These are phyloP conservation scores for Leptomonas pyrrhocoris DNA, from an alignment of 208 protist species.

Conservation along the genomic window DNA sequence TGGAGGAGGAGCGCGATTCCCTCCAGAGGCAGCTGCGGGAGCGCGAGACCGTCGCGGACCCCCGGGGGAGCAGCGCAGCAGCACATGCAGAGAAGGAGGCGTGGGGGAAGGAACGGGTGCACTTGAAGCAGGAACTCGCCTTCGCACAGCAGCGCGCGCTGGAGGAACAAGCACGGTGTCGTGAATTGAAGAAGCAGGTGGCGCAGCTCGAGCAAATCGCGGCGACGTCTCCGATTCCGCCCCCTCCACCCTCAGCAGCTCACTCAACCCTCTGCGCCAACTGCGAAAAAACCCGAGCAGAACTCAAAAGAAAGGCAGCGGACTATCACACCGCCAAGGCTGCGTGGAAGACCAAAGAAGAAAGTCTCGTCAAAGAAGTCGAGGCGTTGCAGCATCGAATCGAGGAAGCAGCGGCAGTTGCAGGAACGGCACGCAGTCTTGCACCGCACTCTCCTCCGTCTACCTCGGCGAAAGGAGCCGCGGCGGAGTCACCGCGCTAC, in stretches of 20 bases:
- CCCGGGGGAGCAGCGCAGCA: background rate
- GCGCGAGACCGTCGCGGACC: conserved; percentile 8
- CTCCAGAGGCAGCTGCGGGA: conserved; percentile 32
- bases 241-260: background rate
- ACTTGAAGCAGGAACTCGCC: conserved; percentile 46
- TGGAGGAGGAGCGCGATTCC: conserved; percentile 47
- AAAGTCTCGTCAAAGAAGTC: conserved; percentile 27
- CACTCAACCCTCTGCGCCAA: background rate
- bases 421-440: background rate
- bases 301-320: conserved; percentile 27
- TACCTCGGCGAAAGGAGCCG: background rate
- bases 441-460: background rate
- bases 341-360: conserved; percentile 29
- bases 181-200: conserved; percentile 31
- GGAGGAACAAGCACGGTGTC: conserved; percentile 36
- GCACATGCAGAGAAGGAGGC: conserved; percentile 10
- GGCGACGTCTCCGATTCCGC: conserved; percentile 7
- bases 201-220: conserved; percentile 36
- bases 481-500: background rate
- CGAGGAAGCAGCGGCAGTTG: conserved; percentile 1
- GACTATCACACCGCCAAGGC: conserved; percentile 15
- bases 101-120: conserved; percentile 38
- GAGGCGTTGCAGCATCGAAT: conserved; percentile 16
- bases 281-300: conserved; percentile 8
- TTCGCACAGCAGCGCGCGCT: conserved; percentile 38